phyloP scores from a whole-genome alignment of 176 grass and related monocot species.

The Aegilops tauschii region DNA sequence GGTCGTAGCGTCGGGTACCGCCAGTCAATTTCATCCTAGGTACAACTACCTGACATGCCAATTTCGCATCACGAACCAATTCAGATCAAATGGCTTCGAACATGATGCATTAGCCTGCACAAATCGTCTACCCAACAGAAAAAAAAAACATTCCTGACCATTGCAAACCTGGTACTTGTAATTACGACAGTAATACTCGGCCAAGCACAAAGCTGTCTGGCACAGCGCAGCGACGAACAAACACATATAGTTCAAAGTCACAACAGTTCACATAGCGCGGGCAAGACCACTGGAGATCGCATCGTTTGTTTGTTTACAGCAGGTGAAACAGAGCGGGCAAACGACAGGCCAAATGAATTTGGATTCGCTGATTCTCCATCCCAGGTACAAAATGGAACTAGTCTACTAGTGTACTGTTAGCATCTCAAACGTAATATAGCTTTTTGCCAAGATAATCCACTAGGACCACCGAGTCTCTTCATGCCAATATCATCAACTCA shows the following conservation, averaged over 20 bases:
- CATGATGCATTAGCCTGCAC: neutral
- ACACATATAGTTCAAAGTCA: neutral
- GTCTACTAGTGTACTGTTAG: conserved; percentile 47
- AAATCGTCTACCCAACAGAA: neutral
- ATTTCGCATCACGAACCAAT: too few species aligned
- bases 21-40: too few species aligned
- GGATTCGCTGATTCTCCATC: conserved; percentile 1
- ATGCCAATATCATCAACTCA: conserved; percentile 26
- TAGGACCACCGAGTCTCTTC: conserved; percentile 11
- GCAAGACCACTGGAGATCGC: neutral
- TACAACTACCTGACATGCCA: too few species aligned
- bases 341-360: conserved; percentile 25
- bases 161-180: neutral
- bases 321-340: neutral
- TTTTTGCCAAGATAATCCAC: conserved; percentile 35
- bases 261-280: neutral
- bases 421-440: conserved; percentile 15
- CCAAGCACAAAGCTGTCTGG: too few species aligned
- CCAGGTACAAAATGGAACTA: conserved; percentile 27
- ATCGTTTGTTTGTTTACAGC: neutral
- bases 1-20: too few species aligned
- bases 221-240: neutral
- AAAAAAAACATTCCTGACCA: neutral
- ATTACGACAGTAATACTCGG: neutral
- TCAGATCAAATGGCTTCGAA: neutral